Conservation (phyloP, 257 asterid species). For the Solanum paucissectum region DNA sequence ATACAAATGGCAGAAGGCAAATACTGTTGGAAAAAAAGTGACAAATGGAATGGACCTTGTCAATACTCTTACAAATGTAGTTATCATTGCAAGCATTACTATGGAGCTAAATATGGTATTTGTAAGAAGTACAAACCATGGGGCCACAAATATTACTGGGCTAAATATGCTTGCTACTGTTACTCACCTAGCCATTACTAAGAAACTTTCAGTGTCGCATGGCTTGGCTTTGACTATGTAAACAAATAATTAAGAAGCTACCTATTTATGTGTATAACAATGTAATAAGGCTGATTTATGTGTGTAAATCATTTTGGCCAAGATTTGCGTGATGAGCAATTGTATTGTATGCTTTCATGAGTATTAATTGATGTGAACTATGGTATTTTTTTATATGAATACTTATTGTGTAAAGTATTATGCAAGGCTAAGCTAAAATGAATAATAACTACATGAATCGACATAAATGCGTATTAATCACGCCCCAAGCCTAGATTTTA, state of each 20-base stretch:
- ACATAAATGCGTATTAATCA: too few species aligned
- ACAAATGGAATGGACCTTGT: not conserved
- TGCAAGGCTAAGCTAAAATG: not conserved
- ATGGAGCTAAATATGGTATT: too few species aligned
- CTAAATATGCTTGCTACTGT: too few species aligned
- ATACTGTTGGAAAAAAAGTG: not conserved
- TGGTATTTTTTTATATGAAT: too few species aligned
- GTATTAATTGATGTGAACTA: not conserved
- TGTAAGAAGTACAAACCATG: too few species aligned
- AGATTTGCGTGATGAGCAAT: not conserved
- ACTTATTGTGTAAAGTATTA: too few species aligned
- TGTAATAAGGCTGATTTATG: not conserved
- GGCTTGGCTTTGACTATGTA: not conserved
- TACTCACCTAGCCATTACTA: not conserved
- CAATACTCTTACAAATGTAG: not conserved
- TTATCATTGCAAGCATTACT: not conserved
- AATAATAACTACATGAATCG: too few species aligned
- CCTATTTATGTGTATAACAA: not conserved
- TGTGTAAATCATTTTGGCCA: not conserved
- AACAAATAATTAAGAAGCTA: not conserved
- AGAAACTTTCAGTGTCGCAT: not conserved
- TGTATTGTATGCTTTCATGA: not conserved
- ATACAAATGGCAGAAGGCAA: not conserved
- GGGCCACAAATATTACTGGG: too few species aligned
- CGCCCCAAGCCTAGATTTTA: too few species aligned